A percentile compares a stretch with the other conserved stretches of the same genome.
phyloP scores from a whole-genome alignment of 495 filamentous ascomycete species.

The Tuber brumale region DNA sequence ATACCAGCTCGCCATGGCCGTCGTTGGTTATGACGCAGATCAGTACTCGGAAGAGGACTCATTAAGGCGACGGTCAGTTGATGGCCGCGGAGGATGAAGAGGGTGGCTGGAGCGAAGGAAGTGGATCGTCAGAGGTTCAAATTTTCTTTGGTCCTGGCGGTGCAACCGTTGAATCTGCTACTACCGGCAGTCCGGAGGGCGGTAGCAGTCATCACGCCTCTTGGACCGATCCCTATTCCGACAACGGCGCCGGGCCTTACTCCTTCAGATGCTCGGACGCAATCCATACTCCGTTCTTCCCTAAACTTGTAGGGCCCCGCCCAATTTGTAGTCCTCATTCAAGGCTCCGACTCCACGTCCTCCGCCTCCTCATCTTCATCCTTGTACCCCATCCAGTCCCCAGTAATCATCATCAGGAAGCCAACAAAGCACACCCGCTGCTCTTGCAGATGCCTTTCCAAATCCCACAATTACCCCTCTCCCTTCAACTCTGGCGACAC shows the following conservation, averaged over 20 bases:
- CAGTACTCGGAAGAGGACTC: conserved; percentile 16
- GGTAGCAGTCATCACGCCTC: conserved; percentile 1
- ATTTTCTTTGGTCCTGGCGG: conserved; percentile 11
- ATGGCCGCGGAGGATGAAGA: too few species aligned
- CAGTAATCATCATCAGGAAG: background rate
- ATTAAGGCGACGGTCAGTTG: conserved; percentile 6
- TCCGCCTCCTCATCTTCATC: background rate
- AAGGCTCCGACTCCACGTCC: conserved; percentile 16
- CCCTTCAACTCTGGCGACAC: conserved; percentile 6
- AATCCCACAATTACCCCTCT: background rate
- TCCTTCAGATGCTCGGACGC: conserved; percentile 3
- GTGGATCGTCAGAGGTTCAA: conserved; percentile 9
- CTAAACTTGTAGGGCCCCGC: conserved; percentile 14
- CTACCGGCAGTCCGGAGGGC: conserved; percentile 3
- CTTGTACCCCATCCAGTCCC: background rate
- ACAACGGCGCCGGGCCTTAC: background rate
- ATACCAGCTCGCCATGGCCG: conserved; percentile 12
- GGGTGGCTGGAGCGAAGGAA: conserved; percentile 6
- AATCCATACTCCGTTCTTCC: background rate
- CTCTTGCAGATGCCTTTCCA: conserved; percentile 16
- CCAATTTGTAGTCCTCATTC: conserved; percentile 14
- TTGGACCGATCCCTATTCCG: conserved; percentile 23
- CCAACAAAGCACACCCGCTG: background rate
- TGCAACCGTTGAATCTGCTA: conserved; percentile 6
- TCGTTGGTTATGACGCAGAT: conserved; percentile 7